Percentiles rank a stretch among this genome's conserved stretches.
These are phyloP conservation scores for Penicillium nucicola DNA, from an alignment of 495 filamentous ascomycete genomes.

Conservation along the genomic window DNA sequence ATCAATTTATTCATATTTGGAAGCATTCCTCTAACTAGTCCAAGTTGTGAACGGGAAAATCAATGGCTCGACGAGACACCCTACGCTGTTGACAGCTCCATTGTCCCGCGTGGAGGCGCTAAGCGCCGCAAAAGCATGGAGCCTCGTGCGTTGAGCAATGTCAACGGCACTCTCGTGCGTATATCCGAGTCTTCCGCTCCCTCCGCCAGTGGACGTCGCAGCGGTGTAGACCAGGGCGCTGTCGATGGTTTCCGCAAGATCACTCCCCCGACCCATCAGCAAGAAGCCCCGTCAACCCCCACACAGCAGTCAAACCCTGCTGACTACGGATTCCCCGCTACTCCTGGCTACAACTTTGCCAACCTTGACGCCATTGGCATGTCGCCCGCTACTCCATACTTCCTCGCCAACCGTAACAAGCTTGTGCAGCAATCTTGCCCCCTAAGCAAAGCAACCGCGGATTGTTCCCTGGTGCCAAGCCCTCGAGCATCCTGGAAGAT, in stretches of 20 bases:
- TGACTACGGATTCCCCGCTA: constrained; percentile 29
- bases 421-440: constrained; percentile 72
- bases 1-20: background rate
- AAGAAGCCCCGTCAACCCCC: constrained; percentile 18
- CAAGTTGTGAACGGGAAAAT: constrained; percentile 75
- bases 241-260: constrained; percentile 33
- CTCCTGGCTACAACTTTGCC: constrained; percentile 34
- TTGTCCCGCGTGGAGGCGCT: constrained; percentile 71
- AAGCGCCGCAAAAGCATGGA: constrained; percentile 91
- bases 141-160: constrained; percentile 69
- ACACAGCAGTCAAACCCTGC: constrained; percentile 17
- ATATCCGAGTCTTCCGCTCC: constrained; percentile 27
- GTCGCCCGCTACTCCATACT: constrained; percentile 55
- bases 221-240: constrained; percentile 34
- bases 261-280: constrained; percentile 22
- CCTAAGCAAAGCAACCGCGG: constrained; percentile 56
- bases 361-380: constrained; percentile 43
- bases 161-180: constrained; percentile 59
- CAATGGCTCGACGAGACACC: constrained; percentile 67
- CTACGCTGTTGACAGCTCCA: constrained; percentile 68
- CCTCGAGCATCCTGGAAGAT: constrained; percentile 10
- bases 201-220: constrained; percentile 26
- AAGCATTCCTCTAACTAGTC: constrained; percentile 4
- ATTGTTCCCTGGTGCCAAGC: constrained; percentile 33
- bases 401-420: constrained; percentile 48